Base-by-base conservation (phyloP, 306 rosid genomes). In the Vicia faba region DNA sequence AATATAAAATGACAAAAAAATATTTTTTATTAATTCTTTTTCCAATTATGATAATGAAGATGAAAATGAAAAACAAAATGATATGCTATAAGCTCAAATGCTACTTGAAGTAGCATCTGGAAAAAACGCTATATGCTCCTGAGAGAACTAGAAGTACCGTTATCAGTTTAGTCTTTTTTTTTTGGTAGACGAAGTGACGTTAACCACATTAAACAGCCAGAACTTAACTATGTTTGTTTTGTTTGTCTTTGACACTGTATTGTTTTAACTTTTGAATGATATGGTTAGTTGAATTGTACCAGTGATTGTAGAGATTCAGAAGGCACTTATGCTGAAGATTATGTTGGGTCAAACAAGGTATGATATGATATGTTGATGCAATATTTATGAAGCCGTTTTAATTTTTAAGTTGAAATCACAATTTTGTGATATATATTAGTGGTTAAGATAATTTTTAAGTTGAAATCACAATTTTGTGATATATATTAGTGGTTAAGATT, bases 281-380 rank as follows among this genome's bases (percentile, higher is more conserved):
- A 16, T 61, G 51, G 68, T 19, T 69, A 16, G 44, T 79, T 82
- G 61, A 73, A 67, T 75, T 78, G 48, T 85, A 79, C 66, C 87
- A 85, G 95, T 73, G 85, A 81, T 51, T 66, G 81, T 51, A 41
- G 57, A 66, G 70, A 68, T 77, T 75, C 84, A 15, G 84, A 76
- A 74, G 87, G 76, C 70, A 70, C 12, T 64, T 72, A 75, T 69
- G 77, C 61, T 69, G 83, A 79, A 83, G 82, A 80, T 54, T 70
- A 70, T 68, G 69, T 80, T 50, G 73, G 80, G 57, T 80, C 84
- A 33, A 79, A 79, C 73, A 90, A 79, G 80, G 96, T 92, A 87
- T 43, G 87, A 31, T 83, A 75, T 36, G 82, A 54, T 68, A 38
- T 74, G 59, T 35, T 31, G 50, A 54, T 41, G 70, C 20, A 41